Evolutionary conservation across 176 grass and related monocot species (phyloP).

Genomic region (Eragrostis nindensis): DNA sequence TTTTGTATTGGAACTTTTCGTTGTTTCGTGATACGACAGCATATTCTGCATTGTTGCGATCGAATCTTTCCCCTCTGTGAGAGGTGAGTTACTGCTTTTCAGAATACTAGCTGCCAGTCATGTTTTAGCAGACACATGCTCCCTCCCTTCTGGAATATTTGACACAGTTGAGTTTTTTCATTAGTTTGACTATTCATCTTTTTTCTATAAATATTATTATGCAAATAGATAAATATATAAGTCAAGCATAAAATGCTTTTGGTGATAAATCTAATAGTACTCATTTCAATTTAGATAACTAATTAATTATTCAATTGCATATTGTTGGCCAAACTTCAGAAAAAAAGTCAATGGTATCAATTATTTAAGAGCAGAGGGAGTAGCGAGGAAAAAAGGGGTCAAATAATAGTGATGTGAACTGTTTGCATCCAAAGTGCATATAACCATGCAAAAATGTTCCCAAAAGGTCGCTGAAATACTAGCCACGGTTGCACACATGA

Average conservation of each 20-base stretch:
- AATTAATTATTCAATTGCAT: too few relatives aligned
- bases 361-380: neutral
- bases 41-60: neutral
- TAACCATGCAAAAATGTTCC: neutral
- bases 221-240: too few relatives aligned
- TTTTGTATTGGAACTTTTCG: neutral
- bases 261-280: too few relatives aligned
- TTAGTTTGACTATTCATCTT: too few relatives aligned
- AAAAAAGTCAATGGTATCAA: neutral
- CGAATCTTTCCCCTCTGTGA: neutral
- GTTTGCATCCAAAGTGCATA: conserved; percentile 26
- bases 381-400: neutral
- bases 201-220: too few relatives aligned
- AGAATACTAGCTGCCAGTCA: neutral
- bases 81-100: too few relatives aligned
- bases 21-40: too few relatives aligned
- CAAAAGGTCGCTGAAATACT: neutral
- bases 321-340: too few relatives aligned
- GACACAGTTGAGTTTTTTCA: too few relatives aligned
- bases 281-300: too few relatives aligned
- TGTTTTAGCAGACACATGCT: neutral
- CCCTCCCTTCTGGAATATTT: too few relatives aligned
- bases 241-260: too few relatives aligned
- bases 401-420: neutral
- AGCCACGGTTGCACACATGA: neutral